Conservation (phyloP, 371 early-diverging fungal species). For the Cokeromyces recurvatus region DNA sequence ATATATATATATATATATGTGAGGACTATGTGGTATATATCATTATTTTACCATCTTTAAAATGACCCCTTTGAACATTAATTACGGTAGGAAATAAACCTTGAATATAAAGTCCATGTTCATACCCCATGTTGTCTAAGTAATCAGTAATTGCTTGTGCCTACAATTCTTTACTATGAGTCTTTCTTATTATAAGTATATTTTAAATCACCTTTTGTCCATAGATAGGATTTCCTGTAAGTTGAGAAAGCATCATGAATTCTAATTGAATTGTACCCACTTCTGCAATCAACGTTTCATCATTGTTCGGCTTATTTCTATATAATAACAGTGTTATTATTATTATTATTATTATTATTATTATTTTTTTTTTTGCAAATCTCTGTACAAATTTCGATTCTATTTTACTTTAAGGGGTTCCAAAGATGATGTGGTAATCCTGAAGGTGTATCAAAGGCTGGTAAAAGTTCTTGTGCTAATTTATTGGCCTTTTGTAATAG, state of each 20-base stretch:
- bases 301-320: conserved; percentile 16
- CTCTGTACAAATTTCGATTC: neutral
- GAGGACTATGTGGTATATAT: no score
- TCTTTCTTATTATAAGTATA: no score
- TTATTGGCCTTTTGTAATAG: conserved; percentile 47
- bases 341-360: conserved; percentile 11
- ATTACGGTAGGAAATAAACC: conserved; percentile 54
- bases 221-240: conserved; percentile 64
- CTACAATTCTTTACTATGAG: conserved; percentile 14
- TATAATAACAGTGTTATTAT: neutral
- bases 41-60: conserved; percentile 38
- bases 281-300: conserved; percentile 62
- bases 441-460: conserved; percentile 57
- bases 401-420: conserved; percentile 33
- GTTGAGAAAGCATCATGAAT: conserved; percentile 70
- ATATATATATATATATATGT: no score
- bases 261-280: conserved; percentile 87
- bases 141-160: conserved; percentile 47
- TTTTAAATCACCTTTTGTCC: conserved; percentile 40
- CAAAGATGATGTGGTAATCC: conserved; percentile 54
- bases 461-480: conserved; percentile 47
- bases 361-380: no score
- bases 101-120: conserved; percentile 43
- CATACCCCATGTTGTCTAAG: conserved; percentile 32
- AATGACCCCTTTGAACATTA: conserved; percentile 29